These are phyloP conservation scores for Mortierella sp. DNA, from an alignment of 371 early-diverging fungal genomes.

Conservation along the genomic window DNA sequence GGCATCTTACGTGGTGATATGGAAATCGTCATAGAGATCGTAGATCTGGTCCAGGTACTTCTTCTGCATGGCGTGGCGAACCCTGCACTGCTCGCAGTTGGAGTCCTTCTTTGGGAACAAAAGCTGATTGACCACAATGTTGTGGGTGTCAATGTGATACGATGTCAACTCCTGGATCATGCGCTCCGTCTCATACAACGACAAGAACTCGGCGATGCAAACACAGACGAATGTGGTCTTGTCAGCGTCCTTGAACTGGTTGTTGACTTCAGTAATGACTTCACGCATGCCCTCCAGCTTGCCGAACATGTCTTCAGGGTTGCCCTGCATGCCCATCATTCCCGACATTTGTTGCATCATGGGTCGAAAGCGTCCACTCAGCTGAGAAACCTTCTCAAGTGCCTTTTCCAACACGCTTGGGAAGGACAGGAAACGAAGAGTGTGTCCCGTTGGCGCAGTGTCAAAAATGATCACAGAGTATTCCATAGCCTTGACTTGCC, in stretches of 20 bases:
- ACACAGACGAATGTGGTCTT: conserved; percentile 98
- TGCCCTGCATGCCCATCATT: conserved; percentile 94
- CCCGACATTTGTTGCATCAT: conserved; percentile 97
- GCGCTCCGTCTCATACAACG: conserved; percentile 98
- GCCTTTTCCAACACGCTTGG: conserved; percentile 97
- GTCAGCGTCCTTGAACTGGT: conserved; percentile 96
- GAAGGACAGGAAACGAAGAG: conserved; percentile 97
- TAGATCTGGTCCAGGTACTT: conserved; percentile 98
- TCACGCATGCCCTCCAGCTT: conserved; percentile 95
- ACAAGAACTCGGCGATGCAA: conserved; percentile 98
- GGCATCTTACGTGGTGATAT: conserved; percentile 62
- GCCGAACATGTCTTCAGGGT: conserved; percentile 94
- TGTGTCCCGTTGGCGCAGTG: conserved; percentile 99
- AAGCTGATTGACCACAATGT: conserved; percentile 98
- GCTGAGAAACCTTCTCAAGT: conserved; percentile 90
- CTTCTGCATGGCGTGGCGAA: conserved; percentile 96
- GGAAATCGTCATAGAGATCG: conserved; percentile 98
- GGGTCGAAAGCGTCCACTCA: conserved; percentile 93
- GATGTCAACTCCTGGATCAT: conserved; percentile 98
- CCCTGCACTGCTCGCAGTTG: conserved; percentile 95
- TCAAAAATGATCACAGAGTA: conserved; percentile 98
- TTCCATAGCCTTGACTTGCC: conserved; percentile 97
- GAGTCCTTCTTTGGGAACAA: conserved; percentile 93
- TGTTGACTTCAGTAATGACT: conserved; percentile 95
- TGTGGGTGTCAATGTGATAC: conserved; percentile 98